A percentile compares a stretch with the other conserved stretches of the same genome.
Evolutionary conservation across 192 early-diverging fungal species (phyloP).

Genomic region (Coemansia aciculifera): DNA sequence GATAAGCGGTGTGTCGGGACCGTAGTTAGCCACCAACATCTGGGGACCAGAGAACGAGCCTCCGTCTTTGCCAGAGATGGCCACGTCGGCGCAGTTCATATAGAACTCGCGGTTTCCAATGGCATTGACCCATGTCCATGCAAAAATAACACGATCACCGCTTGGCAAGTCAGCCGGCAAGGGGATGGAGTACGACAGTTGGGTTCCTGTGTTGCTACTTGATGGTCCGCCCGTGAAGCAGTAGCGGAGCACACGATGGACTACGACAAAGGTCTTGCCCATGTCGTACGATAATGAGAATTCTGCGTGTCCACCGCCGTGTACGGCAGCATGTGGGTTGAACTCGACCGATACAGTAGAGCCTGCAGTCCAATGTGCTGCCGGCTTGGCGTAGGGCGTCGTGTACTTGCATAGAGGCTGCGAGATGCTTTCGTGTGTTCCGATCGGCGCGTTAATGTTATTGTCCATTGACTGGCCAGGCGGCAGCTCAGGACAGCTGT

Average conservation of each 20-base stretch:
- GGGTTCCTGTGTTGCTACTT: slow-evolving; percentile 34
- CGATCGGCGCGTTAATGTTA: slow-evolving; percentile 48
- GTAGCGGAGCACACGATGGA: slow-evolving; percentile 59
- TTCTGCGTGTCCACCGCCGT: slow-evolving; percentile 70
- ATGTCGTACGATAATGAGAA: slow-evolving; percentile 67
- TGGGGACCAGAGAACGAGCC: slow-evolving; percentile 39
- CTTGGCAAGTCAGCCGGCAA: slow-evolving; percentile 59
- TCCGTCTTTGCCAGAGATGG: slow-evolving; percentile 33
- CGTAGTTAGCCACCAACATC: slow-evolving; percentile 59
- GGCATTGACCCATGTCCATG: slow-evolving; percentile 70
- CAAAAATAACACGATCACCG: slow-evolving; percentile 55
- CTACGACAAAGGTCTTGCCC: slow-evolving; percentile 62
- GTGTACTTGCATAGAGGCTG: slow-evolving; percentile 51
- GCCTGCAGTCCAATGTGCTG: slow-evolving; percentile 55
- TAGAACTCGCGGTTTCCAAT: slow-evolving; percentile 70
- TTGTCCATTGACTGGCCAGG: slow-evolving; percentile 37
- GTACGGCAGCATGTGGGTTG: slow-evolving; percentile 50
- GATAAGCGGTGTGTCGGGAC: slow-evolving; percentile 53
- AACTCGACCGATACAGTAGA: slow-evolving; percentile 54
- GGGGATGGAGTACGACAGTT: slow-evolving; percentile 39
- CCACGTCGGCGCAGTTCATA: slow-evolving; percentile 65
- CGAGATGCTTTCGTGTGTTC: slow-evolving; percentile 28
- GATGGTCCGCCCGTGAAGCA: slow-evolving; percentile 56
- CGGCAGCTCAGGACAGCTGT: slow-evolving; percentile 34
- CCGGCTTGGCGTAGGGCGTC: slow-evolving; percentile 36